These are phyloP conservation scores for Coniochaeta ligniaria DNA, from an alignment of 2,329 filamentous ascomycete genomes.

Conservation along the genomic window DNA sequence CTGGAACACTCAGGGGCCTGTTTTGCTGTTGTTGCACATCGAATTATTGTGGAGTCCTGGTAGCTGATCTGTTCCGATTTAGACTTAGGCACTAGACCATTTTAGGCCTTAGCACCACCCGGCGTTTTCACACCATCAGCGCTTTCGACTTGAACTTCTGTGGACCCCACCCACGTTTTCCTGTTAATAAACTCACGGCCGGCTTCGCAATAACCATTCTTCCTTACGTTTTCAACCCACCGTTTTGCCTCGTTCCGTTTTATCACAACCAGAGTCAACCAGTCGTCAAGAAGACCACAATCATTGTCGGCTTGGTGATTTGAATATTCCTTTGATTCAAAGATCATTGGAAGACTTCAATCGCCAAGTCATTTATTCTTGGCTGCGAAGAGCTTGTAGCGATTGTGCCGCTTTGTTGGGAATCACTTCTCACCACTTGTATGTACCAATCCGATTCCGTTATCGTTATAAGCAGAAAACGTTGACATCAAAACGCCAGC, in stretches of 20 bases:
- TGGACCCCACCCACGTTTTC: not conserved
- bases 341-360: not conserved
- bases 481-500: not conserved
- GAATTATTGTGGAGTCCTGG: constrained; percentile 1
- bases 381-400: not conserved
- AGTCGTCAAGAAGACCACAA: not conserved
- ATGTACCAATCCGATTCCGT: not conserved
- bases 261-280: not conserved
- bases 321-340: not conserved
- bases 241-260: not conserved
- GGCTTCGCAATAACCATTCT: not conserved
- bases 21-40: not conserved
- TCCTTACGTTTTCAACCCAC: not conserved
- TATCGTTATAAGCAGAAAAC: not conserved
- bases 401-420: not conserved
- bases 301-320: not conserved
- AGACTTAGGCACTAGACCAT: constrained; percentile 6
- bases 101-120: not conserved
- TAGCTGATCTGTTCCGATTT: constrained; percentile 9
- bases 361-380: not conserved
- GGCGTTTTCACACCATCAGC: not conserved
- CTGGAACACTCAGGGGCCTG: not conserved
- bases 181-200: not conserved
- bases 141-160: not conserved
- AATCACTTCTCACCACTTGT: not conserved